Base-by-base conservation (phyloP, 1,284 basidiomycete species). In the Heliocybe sulcata region DNA sequence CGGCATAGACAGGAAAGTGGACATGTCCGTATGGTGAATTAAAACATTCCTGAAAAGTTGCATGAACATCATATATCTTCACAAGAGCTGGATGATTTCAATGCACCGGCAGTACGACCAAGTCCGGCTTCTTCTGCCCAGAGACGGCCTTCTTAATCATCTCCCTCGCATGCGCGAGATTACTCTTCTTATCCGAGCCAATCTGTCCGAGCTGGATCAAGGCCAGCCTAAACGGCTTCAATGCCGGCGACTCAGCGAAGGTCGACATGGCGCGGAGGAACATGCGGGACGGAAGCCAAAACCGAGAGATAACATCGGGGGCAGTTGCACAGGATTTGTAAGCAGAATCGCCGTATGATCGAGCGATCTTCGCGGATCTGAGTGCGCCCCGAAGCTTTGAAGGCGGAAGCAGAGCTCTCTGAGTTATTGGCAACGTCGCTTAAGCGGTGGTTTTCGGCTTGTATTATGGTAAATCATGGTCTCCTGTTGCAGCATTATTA, bases 1-100 rank as follows among this genome's bases (percentile, higher is more conserved):
- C 94, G 1, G 92, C 90, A 63, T 95, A 92, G 25, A 84, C 77
- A 0, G 90, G 86, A 66, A 97, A 96, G 65, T 90, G 82, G 3
- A 79, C 76, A 59, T 92, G 87, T 0, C 95, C 95, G 65, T 99
- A 99, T 0, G 95, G 94, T 12, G 92, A 95, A 71, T 99, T 99
- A 78, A 99, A 99, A 74, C 94, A 94, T 80, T 99, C 96, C 85
- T 95, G 63, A n/a, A 45, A 53, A 16, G 56, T n/a, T 49, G 56
- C 33, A n/a, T 22, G 8, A 22, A 27, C 45, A 26, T 51, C 19
- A 54, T 26, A 51, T 35, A 47, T 27, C 20, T 26, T 35, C 3
- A 19, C 19, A 31, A 22, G n/a, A 29, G 35, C 50, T 9, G 10
- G 54, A 26, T n/a, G 29, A 25, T 22, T 22, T 20, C 22, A 12